These are phyloP conservation scores for Aspergillus sp. DNA, from an alignment of 2,329 filamentous ascomycete genomes.

Conservation along the genomic window DNA sequence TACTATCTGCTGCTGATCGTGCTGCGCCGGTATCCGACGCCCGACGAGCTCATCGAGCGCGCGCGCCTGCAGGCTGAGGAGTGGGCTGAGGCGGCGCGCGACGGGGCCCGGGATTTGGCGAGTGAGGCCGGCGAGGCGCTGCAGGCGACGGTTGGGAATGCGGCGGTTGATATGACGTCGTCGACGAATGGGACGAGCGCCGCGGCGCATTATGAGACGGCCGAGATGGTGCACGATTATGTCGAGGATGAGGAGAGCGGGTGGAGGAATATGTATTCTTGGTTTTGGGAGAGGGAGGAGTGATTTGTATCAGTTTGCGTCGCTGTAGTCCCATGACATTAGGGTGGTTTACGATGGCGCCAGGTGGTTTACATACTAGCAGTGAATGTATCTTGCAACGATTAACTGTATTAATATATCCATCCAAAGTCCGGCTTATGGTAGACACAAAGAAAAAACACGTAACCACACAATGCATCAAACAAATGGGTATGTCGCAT, in stretches of 20 bases:
- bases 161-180: slow-evolving; percentile 33
- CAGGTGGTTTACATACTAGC: no score
- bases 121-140: slow-evolving; percentile 25
- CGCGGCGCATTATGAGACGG: slow-evolving; percentile 37
- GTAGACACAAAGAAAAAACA: no score
- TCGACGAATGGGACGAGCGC: slow-evolving; percentile 7
- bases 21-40: slow-evolving; percentile 44
- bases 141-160: slow-evolving; percentile 19
- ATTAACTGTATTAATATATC: no score
- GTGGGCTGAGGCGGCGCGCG: slow-evolving; percentile 40
- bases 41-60: slow-evolving; percentile 39
- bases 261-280: slow-evolving; percentile 42
- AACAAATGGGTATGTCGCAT: no score
- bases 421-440: no score
- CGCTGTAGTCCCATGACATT: no score
- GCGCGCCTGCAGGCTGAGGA: slow-evolving; percentile 42
- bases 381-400: no score
- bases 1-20: slow-evolving; percentile 66
- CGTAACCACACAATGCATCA: no score
- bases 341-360: no score
- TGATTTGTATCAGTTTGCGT: not conserved
- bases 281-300: slow-evolving; percentile 40
- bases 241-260: slow-evolving; percentile 43
- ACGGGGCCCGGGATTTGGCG: slow-evolving; percentile 36
- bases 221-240: slow-evolving; percentile 46